Base-by-base conservation (phyloP, 1,284 basidiomycete genomes). In the Pseudozyma tsukubaensis region DNA sequence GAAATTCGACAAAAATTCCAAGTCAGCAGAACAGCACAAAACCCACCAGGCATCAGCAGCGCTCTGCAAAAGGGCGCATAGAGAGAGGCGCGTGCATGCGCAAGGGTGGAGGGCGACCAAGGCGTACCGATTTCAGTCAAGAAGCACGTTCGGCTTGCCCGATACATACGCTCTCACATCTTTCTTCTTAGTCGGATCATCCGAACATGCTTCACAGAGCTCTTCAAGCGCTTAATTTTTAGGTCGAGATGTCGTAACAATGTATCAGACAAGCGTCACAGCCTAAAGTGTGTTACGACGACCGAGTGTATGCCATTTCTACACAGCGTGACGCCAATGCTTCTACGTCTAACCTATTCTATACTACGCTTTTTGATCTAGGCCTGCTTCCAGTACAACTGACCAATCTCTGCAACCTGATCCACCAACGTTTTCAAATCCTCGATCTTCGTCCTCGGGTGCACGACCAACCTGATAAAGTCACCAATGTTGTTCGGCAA, bases 401-500 rank as follows among this genome's bases (percentile, higher is more conserved):
- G 19, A 3, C 76, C 78, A 37, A 79, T 65, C 49, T 58, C 57
- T 4, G 45, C 79, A 13, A 83, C 63, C 40, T 78, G 62, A 18
- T 74, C 71, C 3, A 83, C 65, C 29, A 83, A 55, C 19, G 16
- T 62, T 36, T 48, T 36, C 37, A 79, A 56, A 56, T 78, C 68
- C 37, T 65, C 48, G 58, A 62, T 51, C 51, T 60, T 70, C 8
- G 73, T 80, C 42, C 63, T 52, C 11, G 82, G 82, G 56, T 83
- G 82, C 7, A 79, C 71, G 29, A 83, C 79, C 42, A 83, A 53
- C 19, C 81, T 61, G 29, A 81, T 53, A 43, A 56, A 81, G 44
- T 82, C 79, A 6, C 76, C 75, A 40, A 75, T 63, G 6, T 44
- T 73, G 21, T 64, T 57, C 7, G 65, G 72, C 35, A 79, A 52